Percentiles rank a stretch among this genome's conserved stretches.
Conservation (phyloP, 441 rosid species). For the Bocquillonia castaneifolia region DNA sequence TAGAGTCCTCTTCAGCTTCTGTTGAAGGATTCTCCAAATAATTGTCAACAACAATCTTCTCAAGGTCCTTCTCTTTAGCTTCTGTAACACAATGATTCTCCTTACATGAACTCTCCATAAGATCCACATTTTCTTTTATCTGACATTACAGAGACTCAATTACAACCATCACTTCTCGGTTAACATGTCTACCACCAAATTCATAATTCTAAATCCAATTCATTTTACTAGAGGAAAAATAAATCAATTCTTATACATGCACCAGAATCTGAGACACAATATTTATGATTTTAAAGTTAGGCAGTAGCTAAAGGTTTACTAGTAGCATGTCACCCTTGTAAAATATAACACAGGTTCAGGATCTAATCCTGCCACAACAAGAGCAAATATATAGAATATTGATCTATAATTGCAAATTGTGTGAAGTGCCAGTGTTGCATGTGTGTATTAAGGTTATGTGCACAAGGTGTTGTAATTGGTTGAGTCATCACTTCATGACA, state of each 20-base stretch:
- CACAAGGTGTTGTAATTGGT: slow-evolving; percentile 66
- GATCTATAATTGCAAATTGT: background rate
- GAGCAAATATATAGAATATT: background rate
- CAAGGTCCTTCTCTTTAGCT: too few relatives aligned
- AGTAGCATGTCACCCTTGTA: background rate
- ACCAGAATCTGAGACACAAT: too few relatives aligned
- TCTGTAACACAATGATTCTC: background rate
- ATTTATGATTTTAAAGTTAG: too few relatives aligned
- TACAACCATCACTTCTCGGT: slow-evolving; percentile 49
- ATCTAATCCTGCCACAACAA: background rate
- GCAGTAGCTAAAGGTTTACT: too few relatives aligned
- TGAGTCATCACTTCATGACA: slow-evolving; percentile 45
- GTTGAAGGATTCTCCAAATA: too few relatives aligned
- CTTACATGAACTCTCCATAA: slow-evolving; percentile 8
- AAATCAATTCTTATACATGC: background rate
- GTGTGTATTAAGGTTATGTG: too few relatives aligned
- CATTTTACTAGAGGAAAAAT: background rate
- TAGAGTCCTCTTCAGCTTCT: background rate
- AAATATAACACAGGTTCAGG: background rate
- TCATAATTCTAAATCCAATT: background rate
- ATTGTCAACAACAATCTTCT: too few relatives aligned
- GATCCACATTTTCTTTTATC: slow-evolving; percentile 16
- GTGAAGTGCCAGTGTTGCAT: too few relatives aligned
- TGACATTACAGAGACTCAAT: slow-evolving; percentile 40
- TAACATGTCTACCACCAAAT: slow-evolving; percentile 41